Percentiles rank a stretch among this genome's conserved stretches.
Evolutionary conservation across 371 early-diverging fungal species (phyloP).

Genomic region (Apophysomyces variabilis): DNA sequence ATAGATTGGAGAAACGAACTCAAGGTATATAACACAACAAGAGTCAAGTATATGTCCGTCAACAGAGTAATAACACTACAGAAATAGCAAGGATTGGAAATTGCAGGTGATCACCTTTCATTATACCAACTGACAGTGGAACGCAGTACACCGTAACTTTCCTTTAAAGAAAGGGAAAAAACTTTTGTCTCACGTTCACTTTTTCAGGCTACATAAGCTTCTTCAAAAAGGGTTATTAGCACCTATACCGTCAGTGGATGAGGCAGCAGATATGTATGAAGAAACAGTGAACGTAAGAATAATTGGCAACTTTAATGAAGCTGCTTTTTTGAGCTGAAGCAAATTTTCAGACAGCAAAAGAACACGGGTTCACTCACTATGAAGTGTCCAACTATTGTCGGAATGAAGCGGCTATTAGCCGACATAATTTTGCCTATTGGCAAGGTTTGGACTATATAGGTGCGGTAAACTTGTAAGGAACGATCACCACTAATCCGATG

Average conservation of each 20-base stretch:
- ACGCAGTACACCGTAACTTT: conserved; percentile 74
- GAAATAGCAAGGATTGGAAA: conserved; percentile 46
- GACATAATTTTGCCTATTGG: conserved; percentile 88
- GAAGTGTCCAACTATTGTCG: conserved; percentile 85
- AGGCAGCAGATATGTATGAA: conserved; percentile 79
- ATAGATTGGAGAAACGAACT: conserved; percentile 71
- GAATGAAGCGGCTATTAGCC: conserved; percentile 50
- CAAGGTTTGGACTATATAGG: conserved; percentile 83
- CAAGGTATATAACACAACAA: conserved; percentile 24
- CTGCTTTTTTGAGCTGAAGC: not conserved
- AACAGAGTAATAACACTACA: too few species aligned
- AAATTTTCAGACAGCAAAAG: conserved; percentile 32
- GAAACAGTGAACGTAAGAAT: conserved; percentile 51
- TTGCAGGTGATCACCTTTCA: conserved; percentile 73
- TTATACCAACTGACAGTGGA: conserved; percentile 88
- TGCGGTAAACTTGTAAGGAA: conserved; percentile 6
- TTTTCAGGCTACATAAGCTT: conserved; percentile 58
- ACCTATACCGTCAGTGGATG: conserved; percentile 56
- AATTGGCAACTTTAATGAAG: not conserved
- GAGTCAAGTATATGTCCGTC: not conserved
- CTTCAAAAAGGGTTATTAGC: conserved; percentile 39
- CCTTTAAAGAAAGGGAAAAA: not conserved
- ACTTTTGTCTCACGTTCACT: not conserved
- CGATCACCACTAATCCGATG: not conserved
- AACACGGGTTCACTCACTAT: conserved; percentile 74